Evolutionary conservation across 306 rosid genomes (phyloP).

Genomic region (Prunus davidiana): DNA sequence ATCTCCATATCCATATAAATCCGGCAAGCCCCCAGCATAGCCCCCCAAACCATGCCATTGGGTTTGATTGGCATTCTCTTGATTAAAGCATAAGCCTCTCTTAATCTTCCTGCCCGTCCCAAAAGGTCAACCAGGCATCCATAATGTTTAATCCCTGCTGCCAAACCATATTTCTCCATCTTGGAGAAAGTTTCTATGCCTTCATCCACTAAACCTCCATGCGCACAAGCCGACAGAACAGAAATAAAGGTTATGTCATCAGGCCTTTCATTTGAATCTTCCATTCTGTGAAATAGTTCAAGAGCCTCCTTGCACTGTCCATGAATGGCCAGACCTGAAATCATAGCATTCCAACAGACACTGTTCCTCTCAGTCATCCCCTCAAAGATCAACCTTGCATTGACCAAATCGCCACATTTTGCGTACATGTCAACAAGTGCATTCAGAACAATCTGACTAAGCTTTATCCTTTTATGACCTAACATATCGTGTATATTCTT

Average conservation of each 20-base stretch:
- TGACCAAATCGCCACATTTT: conserved; percentile 65
- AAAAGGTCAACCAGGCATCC: conserved; percentile 76
- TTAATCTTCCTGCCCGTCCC: conserved; percentile 62
- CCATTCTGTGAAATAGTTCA: conserved; percentile 50
- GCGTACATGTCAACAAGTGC: conserved; percentile 75
- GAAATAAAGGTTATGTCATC: conserved; percentile 59
- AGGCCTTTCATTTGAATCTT: conserved; percentile 40
- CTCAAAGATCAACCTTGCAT: conserved; percentile 55
- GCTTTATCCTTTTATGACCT: conserved; percentile 28
- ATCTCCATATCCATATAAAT: conserved; percentile 52
- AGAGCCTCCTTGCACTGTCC: conserved; percentile 60
- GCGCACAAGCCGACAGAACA: conserved; percentile 62
- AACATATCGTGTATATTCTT: conserved; percentile 47
- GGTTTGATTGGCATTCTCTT: conserved; percentile 57
- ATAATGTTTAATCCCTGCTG: conserved; percentile 42
- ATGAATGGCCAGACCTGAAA: conserved; percentile 57
- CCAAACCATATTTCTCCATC: conserved; percentile 52
- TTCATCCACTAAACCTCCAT: conserved; percentile 56
- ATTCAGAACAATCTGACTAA: conserved; percentile 51
- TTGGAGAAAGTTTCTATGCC: conserved; percentile 46
- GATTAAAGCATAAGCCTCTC: conserved; percentile 51
- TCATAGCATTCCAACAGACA: conserved; percentile 71
- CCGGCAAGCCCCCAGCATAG: conserved; percentile 68
- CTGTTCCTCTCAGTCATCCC: conserved; percentile 41
- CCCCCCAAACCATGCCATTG: conserved; percentile 57